Conservation (phyloP, 225 moss, liverwort and hornwort species). For the Pseudisothecium myosuroides region DNA sequence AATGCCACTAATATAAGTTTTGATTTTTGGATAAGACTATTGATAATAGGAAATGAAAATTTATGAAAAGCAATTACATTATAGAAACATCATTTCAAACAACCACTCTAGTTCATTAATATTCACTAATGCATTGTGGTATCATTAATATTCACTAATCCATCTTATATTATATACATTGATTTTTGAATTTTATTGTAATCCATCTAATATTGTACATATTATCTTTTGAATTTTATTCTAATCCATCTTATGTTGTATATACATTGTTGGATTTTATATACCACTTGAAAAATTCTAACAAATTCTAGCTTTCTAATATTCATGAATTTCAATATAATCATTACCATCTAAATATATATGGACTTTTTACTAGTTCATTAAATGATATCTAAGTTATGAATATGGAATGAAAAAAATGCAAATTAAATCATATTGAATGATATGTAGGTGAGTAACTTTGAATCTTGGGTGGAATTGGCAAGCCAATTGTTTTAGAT, state of each 20-base stretch:
- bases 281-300: not conserved
- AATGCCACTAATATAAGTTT: not conserved
- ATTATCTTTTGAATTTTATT: not conserved
- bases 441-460: not conserved
- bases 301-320: rapidly evolving
- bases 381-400: not conserved
- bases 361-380: not conserved
- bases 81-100: not conserved
- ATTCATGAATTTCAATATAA: not conserved
- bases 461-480: not conserved
- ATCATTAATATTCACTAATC: not conserved
- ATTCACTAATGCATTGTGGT: not conserved
- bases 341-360: no score
- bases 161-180: not conserved
- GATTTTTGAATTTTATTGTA: no score
- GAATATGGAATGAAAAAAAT: not conserved
- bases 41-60: no score
- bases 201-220: no score
- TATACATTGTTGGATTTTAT: not conserved
- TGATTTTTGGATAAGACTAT: not conserved
- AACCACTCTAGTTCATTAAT: not conserved
- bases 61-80: no score
- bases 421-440: not conserved
- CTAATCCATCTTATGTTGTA: not conserved
- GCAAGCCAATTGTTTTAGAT: not conserved